Evolutionary conservation across 768 basidiomycete genomes (phyloP).

Genomic region (Neoboletus brunneissimus): DNA sequence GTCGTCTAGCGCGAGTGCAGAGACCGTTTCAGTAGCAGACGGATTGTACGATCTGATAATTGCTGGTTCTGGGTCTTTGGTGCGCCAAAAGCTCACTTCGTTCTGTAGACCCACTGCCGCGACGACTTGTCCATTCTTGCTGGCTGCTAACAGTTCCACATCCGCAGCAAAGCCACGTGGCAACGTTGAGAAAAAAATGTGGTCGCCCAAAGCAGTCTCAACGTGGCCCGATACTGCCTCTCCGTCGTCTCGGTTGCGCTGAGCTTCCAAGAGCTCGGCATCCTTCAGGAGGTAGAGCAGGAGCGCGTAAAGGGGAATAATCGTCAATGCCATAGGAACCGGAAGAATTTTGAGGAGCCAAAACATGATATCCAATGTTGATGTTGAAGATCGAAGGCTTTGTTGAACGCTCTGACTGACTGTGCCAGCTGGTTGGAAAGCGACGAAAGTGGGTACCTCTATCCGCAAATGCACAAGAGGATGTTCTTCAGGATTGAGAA

Average conservation of each 20-base stretch:
- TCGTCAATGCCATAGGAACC: slow-evolving; percentile 80
- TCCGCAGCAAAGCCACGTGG: slow-evolving; percentile 83
- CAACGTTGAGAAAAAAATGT: slow-evolving; percentile 62
- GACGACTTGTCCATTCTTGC: slow-evolving; percentile 60
- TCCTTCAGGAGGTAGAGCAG: slow-evolving; percentile 88
- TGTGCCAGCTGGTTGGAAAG: slow-evolving; percentile 49
- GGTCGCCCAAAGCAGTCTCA: slow-evolving; percentile 36
- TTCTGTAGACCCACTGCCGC: slow-evolving; percentile 77
- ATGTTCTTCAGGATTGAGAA: slow-evolving; percentile 66
- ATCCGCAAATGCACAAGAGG: slow-evolving; percentile 72
- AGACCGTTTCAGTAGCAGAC: slow-evolving; percentile 48
- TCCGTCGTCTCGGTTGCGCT: slow-evolving; percentile 57
- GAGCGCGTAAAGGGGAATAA: slow-evolving; percentile 67
- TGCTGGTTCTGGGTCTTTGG: slow-evolving; percentile 39
- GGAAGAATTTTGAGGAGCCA: slow-evolving; percentile 83
- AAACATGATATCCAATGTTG: slow-evolving; percentile 54
- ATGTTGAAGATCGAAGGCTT: slow-evolving; percentile 43
- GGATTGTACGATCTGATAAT: slow-evolving; percentile 47
- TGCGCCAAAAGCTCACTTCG: slow-evolving; percentile 70
- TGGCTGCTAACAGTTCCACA: slow-evolving; percentile 75
- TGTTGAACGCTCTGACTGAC: slow-evolving; percentile 25
- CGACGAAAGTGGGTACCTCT: slow-evolving; percentile 75
- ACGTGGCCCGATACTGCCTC: slow-evolving; percentile 33
- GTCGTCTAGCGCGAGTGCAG: slow-evolving; percentile 61
- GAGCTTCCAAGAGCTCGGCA: slow-evolving; percentile 85